Conservation (phyloP, 1,284 basidiomycete genomes). For the Irpex lacteus region DNA sequence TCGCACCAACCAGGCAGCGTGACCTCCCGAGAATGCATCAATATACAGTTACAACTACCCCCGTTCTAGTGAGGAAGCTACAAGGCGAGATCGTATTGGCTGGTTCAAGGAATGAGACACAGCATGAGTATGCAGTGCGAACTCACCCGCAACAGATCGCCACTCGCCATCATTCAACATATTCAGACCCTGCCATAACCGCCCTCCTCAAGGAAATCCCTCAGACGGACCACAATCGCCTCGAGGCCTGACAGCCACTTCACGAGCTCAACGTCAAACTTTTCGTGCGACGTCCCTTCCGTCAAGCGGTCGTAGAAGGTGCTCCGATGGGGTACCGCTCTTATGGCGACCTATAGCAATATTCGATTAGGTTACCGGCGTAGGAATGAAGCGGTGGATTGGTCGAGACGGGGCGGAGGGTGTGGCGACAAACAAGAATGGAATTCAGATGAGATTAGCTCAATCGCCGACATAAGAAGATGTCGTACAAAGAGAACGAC, state of each 20-base stretch:
- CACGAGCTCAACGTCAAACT: conserved; percentile 56
- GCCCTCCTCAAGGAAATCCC: conserved; percentile 64
- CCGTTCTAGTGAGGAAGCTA: background rate
- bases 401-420: background rate
- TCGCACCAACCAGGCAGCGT: background rate
- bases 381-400: background rate
- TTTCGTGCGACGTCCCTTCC: conserved; percentile 75
- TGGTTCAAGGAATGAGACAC: background rate
- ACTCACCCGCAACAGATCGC: background rate
- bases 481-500: conserved; percentile 31
- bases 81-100: conserved; percentile 7
- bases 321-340: conserved; percentile 84
- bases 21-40: background rate
- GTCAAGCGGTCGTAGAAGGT: conserved; percentile 86
- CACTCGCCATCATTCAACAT: background rate
- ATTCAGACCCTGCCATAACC: conserved; percentile 59
- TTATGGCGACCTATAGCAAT: conserved; percentile 78
- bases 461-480: conserved; percentile 3
- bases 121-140: background rate
- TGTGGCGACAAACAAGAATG: background rate
- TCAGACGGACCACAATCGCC: conserved; percentile 64
- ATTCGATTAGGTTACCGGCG: background rate
- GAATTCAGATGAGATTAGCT: conserved; percentile 3
- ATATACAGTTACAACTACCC: background rate
- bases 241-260: conserved; percentile 84